Evolutionary conservation across 164 flowering plant species (phyloP), one percentile per base, ranked within the genome.

Genomic region (Umbellularia californica): DNA sequence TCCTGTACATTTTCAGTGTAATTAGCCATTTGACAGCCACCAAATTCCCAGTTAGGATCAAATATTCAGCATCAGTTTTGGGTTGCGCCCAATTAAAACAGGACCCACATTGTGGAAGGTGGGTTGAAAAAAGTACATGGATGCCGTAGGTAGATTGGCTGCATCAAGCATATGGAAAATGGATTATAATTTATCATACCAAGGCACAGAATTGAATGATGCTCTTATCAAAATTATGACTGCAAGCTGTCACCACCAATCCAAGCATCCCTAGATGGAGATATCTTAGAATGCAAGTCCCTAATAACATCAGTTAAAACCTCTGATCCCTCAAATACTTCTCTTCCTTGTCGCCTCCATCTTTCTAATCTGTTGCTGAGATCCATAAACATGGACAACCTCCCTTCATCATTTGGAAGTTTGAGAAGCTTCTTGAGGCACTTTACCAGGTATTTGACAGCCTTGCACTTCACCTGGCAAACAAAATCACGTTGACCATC

Each of bases 271-370:
- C 47, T 67, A 12, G n/a, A 30, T 28, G 50, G 27, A 4, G 65
- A 52, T 27, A 71, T 55, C 17, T 62, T 35, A n/a, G 28, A 50
- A 60, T 58, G 66, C 77, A 88, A 78, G 65, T 67, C 70, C 25
- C 58, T 71, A 65, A 78, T n/a, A 55, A 77, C 75, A 74, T 80
- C 80, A 72, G 86, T 86, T 3, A 87, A 70, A 58, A 83, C 88
- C 68, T 77, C 74, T 55, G 74, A 30, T 67, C 81, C 72, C 65
- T 78, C 74, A 51, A 78, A 79, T 15, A 74, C 72, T 68, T 82
- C 85, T 76, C 70, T 30, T 65, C 83, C 88, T 81, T 82, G 86
- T 74, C 78, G 78, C 75, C 80, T 82, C 97, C 93, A 92, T 35
- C 74, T 78, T 47, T 74, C 67, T 73, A 89, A 68, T 83, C 92